Evolutionary conservation across 257 asterid genomes (phyloP), one percentile per base, ranked within the genome.

Genomic region (Nicotiana attenuata): DNA sequence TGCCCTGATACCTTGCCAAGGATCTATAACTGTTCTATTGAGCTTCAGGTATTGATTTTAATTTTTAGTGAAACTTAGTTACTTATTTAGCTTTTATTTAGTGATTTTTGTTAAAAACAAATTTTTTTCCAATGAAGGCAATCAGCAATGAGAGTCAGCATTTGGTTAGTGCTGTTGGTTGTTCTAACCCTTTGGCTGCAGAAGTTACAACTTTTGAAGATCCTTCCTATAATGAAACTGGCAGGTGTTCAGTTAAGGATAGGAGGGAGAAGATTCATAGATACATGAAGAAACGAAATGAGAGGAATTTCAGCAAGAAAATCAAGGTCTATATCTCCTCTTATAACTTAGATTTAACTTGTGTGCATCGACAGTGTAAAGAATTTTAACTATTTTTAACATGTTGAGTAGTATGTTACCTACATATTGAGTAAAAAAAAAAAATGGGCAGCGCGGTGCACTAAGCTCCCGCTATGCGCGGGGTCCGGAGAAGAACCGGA

Each of bases 261-360:
- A 91, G 97, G 88, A 93, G 92, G 86, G 90, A 93, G 78, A 95
- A 93, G 87, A 95, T 95, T 80, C 91, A 89, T 73, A 88, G 94
- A 88, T 95, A 95, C 83, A 82, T 93, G 93, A 89, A 90, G 96
- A 95, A 95, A 84, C 88, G 97, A 78, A 95, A 95, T 41, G 96
- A 95, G 82, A 90, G 98, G 80, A 95, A 93, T 86, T 95, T 95
- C 65, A 91, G 94, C 92, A 95, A 95, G 94, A 95, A 93, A 90
- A 95, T 95, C 81, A 95, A 95, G 98, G 99, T 91, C 14, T 57
- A 20, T 41, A 68, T 81, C 63, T 64, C 59, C 19, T 35, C 10
- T 22, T 28, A 16, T 24, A 14, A 80, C 79, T 78, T 35, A 1
- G 2, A 35, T 35, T 2, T 1, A 41, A 41, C 50, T 41, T 41